These are phyloP conservation scores for Hibiscus trionum DNA, from an alignment of 345 rosid genomes.

Conservation along the genomic window DNA sequence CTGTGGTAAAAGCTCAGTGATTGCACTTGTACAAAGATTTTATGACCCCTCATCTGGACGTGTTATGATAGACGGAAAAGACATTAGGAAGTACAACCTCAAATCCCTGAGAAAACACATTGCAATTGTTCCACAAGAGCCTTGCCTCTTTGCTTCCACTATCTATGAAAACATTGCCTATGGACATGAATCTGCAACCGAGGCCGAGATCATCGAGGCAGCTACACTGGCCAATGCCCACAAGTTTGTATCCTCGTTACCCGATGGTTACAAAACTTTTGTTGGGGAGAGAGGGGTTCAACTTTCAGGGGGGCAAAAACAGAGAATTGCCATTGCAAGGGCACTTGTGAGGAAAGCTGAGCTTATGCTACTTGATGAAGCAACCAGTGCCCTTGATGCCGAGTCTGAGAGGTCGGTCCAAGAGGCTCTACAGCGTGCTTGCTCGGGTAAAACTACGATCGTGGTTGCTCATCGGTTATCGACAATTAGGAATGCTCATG, in stretches of 20 bases:
- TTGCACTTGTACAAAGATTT: conserved; percentile 71
- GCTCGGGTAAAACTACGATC: conserved; percentile 82
- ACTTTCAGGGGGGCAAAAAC: conserved; percentile 96
- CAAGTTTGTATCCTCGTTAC: conserved; percentile 73
- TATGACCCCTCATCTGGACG: conserved; percentile 93
- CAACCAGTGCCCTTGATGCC: conserved; percentile 88
- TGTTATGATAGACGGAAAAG: conserved; percentile 80
- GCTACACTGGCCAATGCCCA: conserved; percentile 87
- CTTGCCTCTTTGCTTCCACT: conserved; percentile 77
- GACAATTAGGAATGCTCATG: conserved; percentile 81
- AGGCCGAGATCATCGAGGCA: conserved; percentile 91
- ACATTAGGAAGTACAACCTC: conserved; percentile 83
- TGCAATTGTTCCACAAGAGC: conserved; percentile 92
- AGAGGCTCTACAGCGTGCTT: conserved; percentile 89
- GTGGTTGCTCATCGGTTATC: conserved; percentile 86
- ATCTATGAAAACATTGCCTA: conserved; percentile 90
- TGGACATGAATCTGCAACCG: conserved; percentile 75
- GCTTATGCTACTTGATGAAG: conserved; percentile 89
- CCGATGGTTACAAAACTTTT: conserved; percentile 73
- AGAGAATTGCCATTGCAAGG: conserved; percentile 76
- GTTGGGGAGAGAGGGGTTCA: conserved; percentile 93
- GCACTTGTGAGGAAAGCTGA: conserved; percentile 81
- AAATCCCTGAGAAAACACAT: conserved; percentile 83
- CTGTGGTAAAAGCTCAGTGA: conserved; percentile 92
- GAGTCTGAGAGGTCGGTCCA: conserved; percentile 94